phyloP scores from a whole-genome alignment of 1,284 basidiomycete species.

The Jaminaea rosea region DNA sequence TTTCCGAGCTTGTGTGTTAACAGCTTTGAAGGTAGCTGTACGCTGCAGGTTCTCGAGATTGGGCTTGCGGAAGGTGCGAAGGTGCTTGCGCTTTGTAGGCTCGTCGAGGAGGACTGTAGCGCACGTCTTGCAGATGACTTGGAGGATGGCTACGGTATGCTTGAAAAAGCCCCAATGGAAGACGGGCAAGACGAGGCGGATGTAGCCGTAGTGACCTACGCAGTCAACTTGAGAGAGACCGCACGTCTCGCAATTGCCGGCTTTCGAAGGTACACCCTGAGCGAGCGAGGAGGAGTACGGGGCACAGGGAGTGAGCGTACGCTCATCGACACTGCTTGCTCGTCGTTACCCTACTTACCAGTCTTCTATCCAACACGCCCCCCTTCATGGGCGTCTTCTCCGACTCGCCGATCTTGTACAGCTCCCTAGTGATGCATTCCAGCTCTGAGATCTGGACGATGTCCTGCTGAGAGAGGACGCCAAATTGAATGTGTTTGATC shows the following conservation, averaged over 20 bases:
- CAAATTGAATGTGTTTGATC: constrained; percentile 48
- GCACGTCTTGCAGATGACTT: constrained; percentile 60
- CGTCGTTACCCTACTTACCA: constrained; percentile 9
- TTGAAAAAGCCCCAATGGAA: constrained; percentile 97
- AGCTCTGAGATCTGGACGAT: constrained; percentile 46
- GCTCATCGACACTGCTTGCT: too few species aligned
- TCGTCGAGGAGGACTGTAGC: constrained; percentile 87
- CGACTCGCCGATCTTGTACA: constrained; percentile 36
- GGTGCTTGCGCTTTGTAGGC: constrained; percentile 69
- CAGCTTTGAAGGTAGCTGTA: constrained; percentile 74
- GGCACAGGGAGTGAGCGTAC: not conserved
- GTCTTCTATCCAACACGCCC: constrained; percentile 40
- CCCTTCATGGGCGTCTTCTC: constrained; percentile 38
- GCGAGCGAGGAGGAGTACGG: not conserved
- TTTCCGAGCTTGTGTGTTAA: constrained; percentile 81
- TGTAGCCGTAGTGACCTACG: constrained; percentile 82
- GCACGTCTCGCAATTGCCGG: constrained; percentile 85
- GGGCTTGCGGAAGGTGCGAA: constrained; percentile 79
- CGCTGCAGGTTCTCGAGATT: constrained; percentile 90
- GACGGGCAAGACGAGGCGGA: constrained; percentile 73
- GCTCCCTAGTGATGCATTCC: constrained; percentile 39
- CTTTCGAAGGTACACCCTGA: constrained; percentile 91
- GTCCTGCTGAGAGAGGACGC: constrained; percentile 46
- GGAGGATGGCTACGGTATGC: constrained; percentile 83
- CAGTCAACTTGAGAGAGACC: constrained; percentile 85